Conservation (phyloP, 2,329 filamentous ascomycete genomes). For the Trichoderma arundinaceum region DNA sequence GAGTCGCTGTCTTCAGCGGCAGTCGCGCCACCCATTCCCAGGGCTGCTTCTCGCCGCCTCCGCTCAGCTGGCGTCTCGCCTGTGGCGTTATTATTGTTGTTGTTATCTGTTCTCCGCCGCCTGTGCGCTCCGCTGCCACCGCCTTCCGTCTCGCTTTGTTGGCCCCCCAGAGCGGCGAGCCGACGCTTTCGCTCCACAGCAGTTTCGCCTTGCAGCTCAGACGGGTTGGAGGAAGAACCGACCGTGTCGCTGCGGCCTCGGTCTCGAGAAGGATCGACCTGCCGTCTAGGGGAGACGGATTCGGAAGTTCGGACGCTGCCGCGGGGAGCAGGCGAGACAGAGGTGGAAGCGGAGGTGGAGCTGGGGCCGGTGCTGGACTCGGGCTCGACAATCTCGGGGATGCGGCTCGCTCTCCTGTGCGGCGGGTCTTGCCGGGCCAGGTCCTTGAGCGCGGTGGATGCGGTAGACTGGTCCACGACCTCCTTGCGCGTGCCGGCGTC, state of each 20-base stretch:
- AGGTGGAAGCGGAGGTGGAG: constrained; percentile 29
- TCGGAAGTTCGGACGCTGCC: constrained; percentile 29
- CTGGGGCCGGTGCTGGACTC: constrained; percentile 34
- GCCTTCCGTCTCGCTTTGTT: constrained; percentile 48
- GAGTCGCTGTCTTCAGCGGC: constrained; percentile 58
- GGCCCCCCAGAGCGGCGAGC: constrained; percentile 57
- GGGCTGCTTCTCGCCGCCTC: constrained; percentile 72
- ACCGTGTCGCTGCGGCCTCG: not conserved
- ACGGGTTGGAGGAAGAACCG: constrained; percentile 32
- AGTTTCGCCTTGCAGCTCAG: constrained; percentile 60
- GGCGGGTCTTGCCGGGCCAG: constrained; percentile 52
- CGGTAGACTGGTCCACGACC: constrained; percentile 58
- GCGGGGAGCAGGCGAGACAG: constrained; percentile 19
- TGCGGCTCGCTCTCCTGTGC: constrained; percentile 25
- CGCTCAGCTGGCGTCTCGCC: constrained; percentile 77
- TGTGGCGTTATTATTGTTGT: constrained; percentile 36
- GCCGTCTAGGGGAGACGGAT: constrained; percentile 35
- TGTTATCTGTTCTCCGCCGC: not conserved
- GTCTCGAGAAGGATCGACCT: constrained; percentile 29
- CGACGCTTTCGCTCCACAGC: constrained; percentile 72
- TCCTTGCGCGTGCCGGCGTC: constrained; percentile 68
- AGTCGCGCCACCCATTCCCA: constrained; percentile 61
- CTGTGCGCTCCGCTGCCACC: not conserved
- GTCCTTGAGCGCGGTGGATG: constrained; percentile 55
- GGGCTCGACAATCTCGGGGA: constrained; percentile 37